phyloP scores from a whole-genome alignment of 768 basidiomycete species.

The Ephemerocybe angulata region DNA sequence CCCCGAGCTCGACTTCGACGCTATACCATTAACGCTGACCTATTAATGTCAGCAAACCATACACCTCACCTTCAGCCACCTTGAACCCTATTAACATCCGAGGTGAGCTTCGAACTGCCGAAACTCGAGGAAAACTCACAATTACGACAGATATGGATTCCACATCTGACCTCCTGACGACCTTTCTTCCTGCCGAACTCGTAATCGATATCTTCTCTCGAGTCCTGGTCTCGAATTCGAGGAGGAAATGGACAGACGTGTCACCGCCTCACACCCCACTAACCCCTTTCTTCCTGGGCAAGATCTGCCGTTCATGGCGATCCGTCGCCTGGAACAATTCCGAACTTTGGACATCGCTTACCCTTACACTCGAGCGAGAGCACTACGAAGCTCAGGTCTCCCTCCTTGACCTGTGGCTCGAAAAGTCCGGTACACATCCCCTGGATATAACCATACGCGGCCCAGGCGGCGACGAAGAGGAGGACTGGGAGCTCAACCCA shows the following conservation, averaged over 20 bases:
- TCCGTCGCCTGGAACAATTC: neutral
- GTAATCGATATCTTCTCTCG: slow-evolving; percentile 3
- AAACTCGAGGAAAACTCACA: too few relatives aligned
- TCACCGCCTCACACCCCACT: neutral
- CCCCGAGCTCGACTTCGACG: too few relatives aligned
- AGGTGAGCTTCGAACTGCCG: too few relatives aligned
- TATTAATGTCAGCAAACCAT: too few relatives aligned
- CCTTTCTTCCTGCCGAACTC: neutral
- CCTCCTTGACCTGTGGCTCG: neutral
- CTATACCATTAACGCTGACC: too few relatives aligned
- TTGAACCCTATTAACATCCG: too few relatives aligned
- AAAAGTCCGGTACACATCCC: neutral
- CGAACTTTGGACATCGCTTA: neutral
- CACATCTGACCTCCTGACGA: neutral
- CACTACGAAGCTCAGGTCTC: neutral
- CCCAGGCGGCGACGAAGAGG: neutral
- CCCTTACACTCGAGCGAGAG: neutral
- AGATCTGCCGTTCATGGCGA: slow-evolving; percentile 3
- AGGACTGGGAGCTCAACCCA: slow-evolving; percentile 4
- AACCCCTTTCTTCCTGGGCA: slow-evolving; percentile 2
- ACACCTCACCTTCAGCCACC: too few relatives aligned
- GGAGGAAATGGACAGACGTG: neutral
- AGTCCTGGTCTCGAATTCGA: neutral
- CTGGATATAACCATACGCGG: neutral
- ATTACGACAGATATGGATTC: neutral